Conservation (phyloP, 164 flowering plant species). For the Brasenia schreberi region DNA sequence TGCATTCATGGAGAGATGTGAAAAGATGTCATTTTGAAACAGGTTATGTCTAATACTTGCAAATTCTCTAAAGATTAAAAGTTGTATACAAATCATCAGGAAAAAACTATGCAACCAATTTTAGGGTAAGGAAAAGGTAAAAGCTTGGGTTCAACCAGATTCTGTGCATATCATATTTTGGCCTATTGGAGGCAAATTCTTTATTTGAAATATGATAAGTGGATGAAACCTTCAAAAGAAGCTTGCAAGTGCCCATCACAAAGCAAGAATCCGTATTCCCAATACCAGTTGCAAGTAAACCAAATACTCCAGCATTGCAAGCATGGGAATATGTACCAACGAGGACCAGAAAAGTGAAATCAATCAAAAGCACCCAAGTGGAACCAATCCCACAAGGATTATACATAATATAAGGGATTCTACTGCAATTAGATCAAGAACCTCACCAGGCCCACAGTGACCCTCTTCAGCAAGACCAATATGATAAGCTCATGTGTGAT, state of each 20-base stretch:
- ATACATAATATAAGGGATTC: background rate
- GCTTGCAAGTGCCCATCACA: conserved; percentile 89
- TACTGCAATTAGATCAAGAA: conserved; percentile 5
- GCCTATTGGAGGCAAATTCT: too few relatives aligned
- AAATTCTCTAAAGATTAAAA: too few relatives aligned
- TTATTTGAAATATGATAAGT: too few relatives aligned
- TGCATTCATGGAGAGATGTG: too few relatives aligned
- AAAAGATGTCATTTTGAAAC: too few relatives aligned
- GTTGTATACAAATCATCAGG: too few relatives aligned
- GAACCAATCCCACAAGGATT: background rate
- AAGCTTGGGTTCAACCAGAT: too few relatives aligned
- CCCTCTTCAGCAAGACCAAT: conserved; percentile 99
- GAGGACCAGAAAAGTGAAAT: conserved; percentile 64
- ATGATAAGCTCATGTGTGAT: conserved; percentile 98
- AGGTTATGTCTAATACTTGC: too few relatives aligned
- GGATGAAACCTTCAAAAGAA: conserved; percentile 93
- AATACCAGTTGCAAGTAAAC: conserved; percentile 96
- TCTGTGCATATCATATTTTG: too few relatives aligned
- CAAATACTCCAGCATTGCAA: conserved; percentile 99
- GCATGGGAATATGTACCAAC: conserved; percentile 98
- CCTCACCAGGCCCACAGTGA: conserved; percentile 99
- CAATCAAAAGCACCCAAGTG: conserved; percentile 1
- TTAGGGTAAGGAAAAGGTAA: too few relatives aligned
- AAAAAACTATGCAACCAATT: too few relatives aligned
- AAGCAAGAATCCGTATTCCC: conserved; percentile 99